Evolutionary conservation across 345 rosid genomes (phyloP).

Genomic region (Euphorbia pulcherrima): DNA sequence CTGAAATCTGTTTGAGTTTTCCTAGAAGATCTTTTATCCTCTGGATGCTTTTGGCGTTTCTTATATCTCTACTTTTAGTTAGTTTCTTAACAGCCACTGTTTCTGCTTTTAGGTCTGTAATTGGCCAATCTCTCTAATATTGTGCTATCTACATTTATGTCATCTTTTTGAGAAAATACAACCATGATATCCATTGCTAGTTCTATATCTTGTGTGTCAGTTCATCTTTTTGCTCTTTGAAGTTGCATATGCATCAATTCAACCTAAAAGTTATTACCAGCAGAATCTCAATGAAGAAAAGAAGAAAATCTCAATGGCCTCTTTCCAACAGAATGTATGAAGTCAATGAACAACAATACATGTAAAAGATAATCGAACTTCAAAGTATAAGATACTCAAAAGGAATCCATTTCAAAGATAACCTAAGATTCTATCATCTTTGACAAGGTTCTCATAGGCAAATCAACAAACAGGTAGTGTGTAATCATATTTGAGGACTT

Average conservation of each 20-base stretch:
- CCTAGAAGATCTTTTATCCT: constrained; percentile 39
- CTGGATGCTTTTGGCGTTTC: constrained; percentile 36
- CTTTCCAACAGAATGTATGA: background rate
- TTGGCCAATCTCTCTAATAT: constrained; percentile 52
- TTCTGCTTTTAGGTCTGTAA: constrained; percentile 48
- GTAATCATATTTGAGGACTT: background rate
- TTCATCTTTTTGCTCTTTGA: constrained; percentile 46
- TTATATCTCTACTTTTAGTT: constrained; percentile 28
- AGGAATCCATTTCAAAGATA: too few relatives aligned
- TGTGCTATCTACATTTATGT: constrained; percentile 48
- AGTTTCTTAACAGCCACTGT: constrained; percentile 41
- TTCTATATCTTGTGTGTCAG: constrained; percentile 60
- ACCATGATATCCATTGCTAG: constrained; percentile 68
- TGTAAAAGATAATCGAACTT: background rate
- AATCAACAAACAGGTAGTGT: background rate
- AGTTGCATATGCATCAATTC: constrained; percentile 56
- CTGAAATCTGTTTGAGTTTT: constrained; percentile 48
- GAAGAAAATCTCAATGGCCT: background rate
- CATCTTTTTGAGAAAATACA: constrained; percentile 43
- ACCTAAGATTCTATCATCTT: too few relatives aligned
- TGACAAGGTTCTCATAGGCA: background rate
- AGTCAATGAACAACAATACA: background rate
- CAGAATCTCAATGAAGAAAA: background rate
- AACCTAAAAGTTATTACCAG: constrained; percentile 32
- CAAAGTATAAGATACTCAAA: too few relatives aligned